Evolutionary conservation across 495 filamentous ascomycete species (phyloP).

Genomic region (Penicillium goetzii): DNA sequence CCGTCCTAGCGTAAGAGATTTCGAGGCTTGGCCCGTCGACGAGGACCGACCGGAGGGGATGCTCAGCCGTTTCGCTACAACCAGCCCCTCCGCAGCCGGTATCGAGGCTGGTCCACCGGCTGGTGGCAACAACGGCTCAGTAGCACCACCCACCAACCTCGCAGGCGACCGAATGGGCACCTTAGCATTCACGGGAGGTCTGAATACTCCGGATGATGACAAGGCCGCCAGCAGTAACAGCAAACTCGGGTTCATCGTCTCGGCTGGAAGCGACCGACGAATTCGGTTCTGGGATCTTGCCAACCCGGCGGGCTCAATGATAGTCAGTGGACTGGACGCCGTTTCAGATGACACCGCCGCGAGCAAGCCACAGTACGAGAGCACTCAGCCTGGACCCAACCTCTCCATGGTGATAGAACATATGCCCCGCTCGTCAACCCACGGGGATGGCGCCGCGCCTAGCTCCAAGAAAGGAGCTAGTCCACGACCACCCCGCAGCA

Average conservation of each 20-base stretch:
- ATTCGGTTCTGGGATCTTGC: conserved; percentile 90
- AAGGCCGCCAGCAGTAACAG: conserved; percentile 40
- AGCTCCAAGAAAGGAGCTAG: conserved; percentile 43
- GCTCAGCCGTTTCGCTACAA: conserved; percentile 82
- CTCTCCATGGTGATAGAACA: conserved; percentile 76
- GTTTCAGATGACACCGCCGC: conserved; percentile 57
- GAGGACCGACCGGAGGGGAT: conserved; percentile 87
- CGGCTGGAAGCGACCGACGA: conserved; percentile 86
- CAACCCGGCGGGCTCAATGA: conserved; percentile 69
- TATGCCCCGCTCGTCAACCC: conserved; percentile 52
- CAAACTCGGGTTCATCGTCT: conserved; percentile 71
- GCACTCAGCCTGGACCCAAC: conserved; percentile 66
- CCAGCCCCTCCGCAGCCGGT: conserved; percentile 35
- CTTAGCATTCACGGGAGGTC: conserved; percentile 53
- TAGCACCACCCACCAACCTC: conserved; percentile 36
- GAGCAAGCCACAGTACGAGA: conserved; percentile 69
- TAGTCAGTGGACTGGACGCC: conserved; percentile 76
- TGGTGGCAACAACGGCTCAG: conserved; percentile 34
- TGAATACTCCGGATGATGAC: conserved; percentile 52
- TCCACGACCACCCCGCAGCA: conserved; percentile 67
- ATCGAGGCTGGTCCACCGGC: conserved; percentile 52
- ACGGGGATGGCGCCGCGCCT: conserved; percentile 28
- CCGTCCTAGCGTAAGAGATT: conserved; percentile 64
- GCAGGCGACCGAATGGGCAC: conserved; percentile 62
- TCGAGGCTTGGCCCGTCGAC: conserved; percentile 88